Evolutionary conservation across 805 yeast species (phyloP).

Genomic region (Metschnikowia aberdeeniae): DNA sequence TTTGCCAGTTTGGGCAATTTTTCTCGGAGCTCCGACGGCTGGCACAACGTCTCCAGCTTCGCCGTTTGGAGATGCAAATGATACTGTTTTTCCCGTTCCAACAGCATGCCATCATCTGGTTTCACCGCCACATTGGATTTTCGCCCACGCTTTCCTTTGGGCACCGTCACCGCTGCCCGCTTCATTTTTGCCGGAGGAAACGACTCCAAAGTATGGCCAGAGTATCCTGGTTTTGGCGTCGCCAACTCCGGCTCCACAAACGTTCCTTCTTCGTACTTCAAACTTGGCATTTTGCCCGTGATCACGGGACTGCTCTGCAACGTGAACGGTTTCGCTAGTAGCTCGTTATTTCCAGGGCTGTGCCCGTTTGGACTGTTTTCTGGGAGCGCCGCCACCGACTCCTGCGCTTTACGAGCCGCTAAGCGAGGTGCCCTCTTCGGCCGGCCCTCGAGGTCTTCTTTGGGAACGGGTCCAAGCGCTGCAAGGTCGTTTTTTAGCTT

Average conservation of each 20-base stretch:
- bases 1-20: constrained; percentile 10
- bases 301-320: constrained; percentile 12
- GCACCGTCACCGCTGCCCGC: constrained; percentile 53
- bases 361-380: neutral
- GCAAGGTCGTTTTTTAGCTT: constrained; percentile 1
- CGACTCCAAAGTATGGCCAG: constrained; percentile 72
- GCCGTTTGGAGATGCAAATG: constrained; percentile 13
- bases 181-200: constrained; percentile 59
- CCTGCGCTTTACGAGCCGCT: constrained; percentile 2
- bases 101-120: constrained; percentile 18
- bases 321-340: neutral
- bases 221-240: constrained; percentile 53
- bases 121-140: constrained; percentile 11
- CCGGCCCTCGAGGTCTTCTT: neutral
- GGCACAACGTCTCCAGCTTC: constrained; percentile 14
- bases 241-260: constrained; percentile 59
- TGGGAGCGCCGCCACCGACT: constrained; percentile 1
- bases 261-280: constrained; percentile 7
- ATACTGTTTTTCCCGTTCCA: constrained; percentile 11
- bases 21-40: constrained; percentile 14
- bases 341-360: neutral
- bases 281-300: constrained; percentile 5
- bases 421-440: constrained; percentile 1
- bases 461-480: neutral
- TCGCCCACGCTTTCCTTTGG: constrained; percentile 29